Base-by-base conservation (phyloP, 2,329 filamentous ascomycete species). In the Arthrobotrys sinensis region DNA sequence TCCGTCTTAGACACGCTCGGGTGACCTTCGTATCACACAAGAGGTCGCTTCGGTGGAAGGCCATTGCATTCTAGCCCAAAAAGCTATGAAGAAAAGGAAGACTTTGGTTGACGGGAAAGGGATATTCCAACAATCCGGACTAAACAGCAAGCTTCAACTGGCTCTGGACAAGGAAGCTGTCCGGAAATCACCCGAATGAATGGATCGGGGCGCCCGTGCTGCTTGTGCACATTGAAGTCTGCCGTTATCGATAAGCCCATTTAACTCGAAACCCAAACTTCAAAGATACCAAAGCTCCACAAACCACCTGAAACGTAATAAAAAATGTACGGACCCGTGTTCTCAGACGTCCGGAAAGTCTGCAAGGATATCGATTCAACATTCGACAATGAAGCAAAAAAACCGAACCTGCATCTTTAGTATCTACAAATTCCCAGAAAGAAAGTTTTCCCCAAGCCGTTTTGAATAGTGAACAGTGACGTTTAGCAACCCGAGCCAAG, bases 1-100 rank as follows among this genome's bases (percentile, higher is more conserved):
- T 62, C 52, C 60, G 63, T 78, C 75, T 78, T 65, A 68, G 75
- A 78, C 62, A 72, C 75, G 75, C 75, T 78, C 75, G 75, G 75
- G 66, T 78, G 75, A 78, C 75, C 75, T 67, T 71, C 45, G 67
- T 48, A 78, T 78, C 75, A 78, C 67, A 63, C 62, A 63, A 62
- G 36, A 64, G 52, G 19, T n/a, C 14, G n/a, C 53, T 63, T 73
- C 43, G 48, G 69, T 65, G 21, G 52, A 60, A 50, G 50, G 16
- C 69, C 60, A 55, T 40, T 55, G 50, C 28, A 52, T 32, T 71
- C 67, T 63, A 60, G 55, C 34, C 68, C 48, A 28, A 71, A 16
- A 11, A 40, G 11, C 45, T 28, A 70, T 10, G 24, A 32, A 55
- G 10, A 55, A 55, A 55, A 55, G 50, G 36, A 62, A 24, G 16